Percentiles rank a stretch among this genome's conserved stretches.
Evolutionary conservation across 768 basidiomycete genomes (phyloP).

Genomic region (Serendipita sp.): DNA sequence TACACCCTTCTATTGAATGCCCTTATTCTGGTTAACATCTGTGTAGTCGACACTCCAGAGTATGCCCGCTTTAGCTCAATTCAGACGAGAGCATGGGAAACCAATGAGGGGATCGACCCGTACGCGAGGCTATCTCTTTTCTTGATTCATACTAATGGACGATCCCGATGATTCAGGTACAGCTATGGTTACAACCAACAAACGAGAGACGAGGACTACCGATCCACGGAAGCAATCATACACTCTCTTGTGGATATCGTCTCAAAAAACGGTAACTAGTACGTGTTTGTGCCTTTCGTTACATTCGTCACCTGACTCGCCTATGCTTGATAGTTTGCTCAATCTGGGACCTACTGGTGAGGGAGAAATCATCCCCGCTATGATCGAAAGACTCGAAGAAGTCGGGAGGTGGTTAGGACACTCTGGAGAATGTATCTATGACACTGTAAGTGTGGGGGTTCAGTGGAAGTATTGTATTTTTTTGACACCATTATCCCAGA

Average conservation of each 20-base stretch:
- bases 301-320: neutral
- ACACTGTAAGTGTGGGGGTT: conserved; percentile 25
- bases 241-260: conserved; percentile 40
- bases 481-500: conserved; percentile 16
- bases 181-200: conserved; percentile 28
- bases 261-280: conserved; percentile 50
- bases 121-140: conserved; percentile 1
- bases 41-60: conserved; percentile 39
- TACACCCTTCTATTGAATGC: neutral
- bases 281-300: conserved; percentile 12
- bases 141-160: neutral
- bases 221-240: conserved; percentile 33
- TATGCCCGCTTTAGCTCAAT: conserved; percentile 33
- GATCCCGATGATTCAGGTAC: conserved; percentile 6
- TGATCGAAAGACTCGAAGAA: conserved; percentile 32
- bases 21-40: conserved; percentile 26
- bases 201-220: conserved; percentile 31
- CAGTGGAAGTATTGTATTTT: neutral
- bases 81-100: conserved; percentile 38
- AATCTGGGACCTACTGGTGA: conserved; percentile 42
- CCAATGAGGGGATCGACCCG: conserved; percentile 33
- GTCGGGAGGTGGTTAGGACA: conserved; percentile 37
- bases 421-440: conserved; percentile 36
- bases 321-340: conserved; percentile 25
- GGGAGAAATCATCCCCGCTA: conserved; percentile 35